phyloP scores from a whole-genome alignment of 306 rosid species.

The Trifolium subterraneum region DNA sequence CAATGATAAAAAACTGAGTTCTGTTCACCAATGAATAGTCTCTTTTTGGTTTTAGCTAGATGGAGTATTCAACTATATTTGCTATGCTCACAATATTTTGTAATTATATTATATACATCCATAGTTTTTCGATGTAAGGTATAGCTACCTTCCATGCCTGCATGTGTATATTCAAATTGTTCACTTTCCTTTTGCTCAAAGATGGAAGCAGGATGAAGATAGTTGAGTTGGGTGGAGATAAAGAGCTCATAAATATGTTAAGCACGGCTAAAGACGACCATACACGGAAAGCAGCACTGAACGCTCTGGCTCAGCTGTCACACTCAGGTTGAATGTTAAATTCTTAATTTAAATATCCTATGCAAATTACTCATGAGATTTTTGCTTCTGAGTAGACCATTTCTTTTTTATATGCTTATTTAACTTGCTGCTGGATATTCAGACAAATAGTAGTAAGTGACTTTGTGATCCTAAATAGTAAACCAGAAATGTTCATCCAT shows the following conservation, averaged over 20 bases:
- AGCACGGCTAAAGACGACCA: slow-evolving; percentile 82
- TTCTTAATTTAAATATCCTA: slow-evolving; percentile 12
- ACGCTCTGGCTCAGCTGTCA: slow-evolving; percentile 76
- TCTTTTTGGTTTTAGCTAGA: not conserved
- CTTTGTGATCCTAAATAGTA: slow-evolving; percentile 15
- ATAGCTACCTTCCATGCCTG: slow-evolving; percentile 17
- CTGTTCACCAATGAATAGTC: slow-evolving; percentile 15
- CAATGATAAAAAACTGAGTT: slow-evolving; percentile 15
- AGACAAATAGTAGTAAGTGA: slow-evolving; percentile 12
- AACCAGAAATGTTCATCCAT: slow-evolving; percentile 13
- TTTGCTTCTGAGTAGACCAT: not conserved
- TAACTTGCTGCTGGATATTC: slow-evolving; percentile 14
- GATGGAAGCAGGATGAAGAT: slow-evolving; percentile 85
- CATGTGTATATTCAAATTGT: slow-evolving; percentile 17
- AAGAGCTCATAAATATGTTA: slow-evolving; percentile 78
- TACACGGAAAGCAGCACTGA: slow-evolving; percentile 88
- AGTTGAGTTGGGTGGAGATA: slow-evolving; percentile 78
- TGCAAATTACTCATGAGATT: not conserved
- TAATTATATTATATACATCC: not conserved
- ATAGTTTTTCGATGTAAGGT: slow-evolving; percentile 9
- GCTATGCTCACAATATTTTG: slow-evolving; percentile 15
- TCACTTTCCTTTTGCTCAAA: slow-evolving; percentile 42
- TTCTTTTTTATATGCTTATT: not conserved
- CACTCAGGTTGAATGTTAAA: slow-evolving; percentile 62
- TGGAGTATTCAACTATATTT: not conserved